Evolutionary conservation across 2,329 filamentous ascomycete genomes (phyloP).

Genomic region (Triangularia setosa): DNA sequence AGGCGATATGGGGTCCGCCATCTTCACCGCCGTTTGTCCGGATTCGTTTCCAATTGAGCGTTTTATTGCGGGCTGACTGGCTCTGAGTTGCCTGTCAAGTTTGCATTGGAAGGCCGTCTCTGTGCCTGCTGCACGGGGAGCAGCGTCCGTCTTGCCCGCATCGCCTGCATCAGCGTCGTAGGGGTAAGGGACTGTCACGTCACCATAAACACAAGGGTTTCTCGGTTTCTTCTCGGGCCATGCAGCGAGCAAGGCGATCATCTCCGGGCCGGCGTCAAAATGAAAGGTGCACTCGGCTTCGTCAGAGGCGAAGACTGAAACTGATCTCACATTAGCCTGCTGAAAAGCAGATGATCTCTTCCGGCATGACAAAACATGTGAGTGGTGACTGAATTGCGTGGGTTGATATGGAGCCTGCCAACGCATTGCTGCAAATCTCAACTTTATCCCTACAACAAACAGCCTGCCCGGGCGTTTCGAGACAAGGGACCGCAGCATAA

Average conservation of each 20-base stretch:
- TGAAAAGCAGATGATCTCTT: neutral
- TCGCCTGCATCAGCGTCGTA: neutral
- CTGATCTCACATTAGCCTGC: conserved; percentile 13
- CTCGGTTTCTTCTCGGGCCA: conserved; percentile 4
- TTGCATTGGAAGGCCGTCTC: neutral
- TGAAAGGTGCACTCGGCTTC: conserved; percentile 1
- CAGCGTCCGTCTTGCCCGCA: neutral
- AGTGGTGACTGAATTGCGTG: neutral
- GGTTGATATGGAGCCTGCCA: neutral
- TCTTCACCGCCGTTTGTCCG: conserved; percentile 11
- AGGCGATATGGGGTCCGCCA: neutral
- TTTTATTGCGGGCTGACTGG: neutral
- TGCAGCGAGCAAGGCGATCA: neutral
- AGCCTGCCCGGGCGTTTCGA: neutral
- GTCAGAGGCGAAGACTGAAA: conserved; percentile 9
- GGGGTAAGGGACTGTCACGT: neutral
- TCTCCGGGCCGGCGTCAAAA: conserved; percentile 10
- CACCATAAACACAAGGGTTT: neutral
- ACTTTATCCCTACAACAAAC: neutral
- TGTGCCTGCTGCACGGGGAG: neutral
- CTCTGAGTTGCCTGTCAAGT: neutral
- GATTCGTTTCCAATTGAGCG: neutral
- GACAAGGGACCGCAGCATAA: neutral
- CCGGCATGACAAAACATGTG: neutral
- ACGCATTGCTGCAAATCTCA: neutral